Conservation (phyloP, 2,329 filamentous ascomycete genomes). For the Madurella fahalii region DNA sequence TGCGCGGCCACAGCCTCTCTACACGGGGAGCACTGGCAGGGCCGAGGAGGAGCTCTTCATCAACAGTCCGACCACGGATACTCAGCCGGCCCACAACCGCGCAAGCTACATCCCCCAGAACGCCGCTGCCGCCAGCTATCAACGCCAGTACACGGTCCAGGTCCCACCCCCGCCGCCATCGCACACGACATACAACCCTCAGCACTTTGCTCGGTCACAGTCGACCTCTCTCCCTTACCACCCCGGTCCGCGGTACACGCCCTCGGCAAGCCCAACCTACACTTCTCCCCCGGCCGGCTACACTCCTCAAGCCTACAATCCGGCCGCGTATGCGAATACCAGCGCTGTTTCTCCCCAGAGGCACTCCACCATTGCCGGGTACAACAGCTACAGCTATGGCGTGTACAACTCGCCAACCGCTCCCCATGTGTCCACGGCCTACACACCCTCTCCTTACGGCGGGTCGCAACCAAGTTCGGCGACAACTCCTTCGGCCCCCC, state of each 20-base stretch:
- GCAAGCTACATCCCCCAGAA: conserved; percentile 35
- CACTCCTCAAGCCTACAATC: conserved; percentile 54
- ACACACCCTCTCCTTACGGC: conserved; percentile 35
- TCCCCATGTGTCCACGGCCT: conserved; percentile 34
- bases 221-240: conserved; percentile 51
- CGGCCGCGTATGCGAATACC: conserved; percentile 53
- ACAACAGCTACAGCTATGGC: conserved; percentile 40
- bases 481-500: conserved; percentile 29
- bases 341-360: conserved; percentile 42
- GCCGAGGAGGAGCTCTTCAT: conserved; percentile 63
- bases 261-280: conserved; percentile 37
- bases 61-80: conserved; percentile 40
- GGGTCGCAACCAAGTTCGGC: conserved; percentile 29
- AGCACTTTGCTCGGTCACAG: conserved; percentile 56
- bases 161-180: conserved; percentile 40
- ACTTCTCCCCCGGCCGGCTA: conserved; percentile 42
- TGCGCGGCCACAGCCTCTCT: conserved; percentile 29
- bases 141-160: conserved; percentile 47
- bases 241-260: conserved; percentile 40
- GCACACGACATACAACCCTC: conserved; percentile 64
- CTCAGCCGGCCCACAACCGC: conserved; percentile 23
- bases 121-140: conserved; percentile 48
- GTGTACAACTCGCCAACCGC: conserved; percentile 37
- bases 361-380: conserved; percentile 48
- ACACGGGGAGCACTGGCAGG: conserved; percentile 31